Conservation (phyloP, 108 stramenopile species). For the Pelagomonas calceolata region DNA sequence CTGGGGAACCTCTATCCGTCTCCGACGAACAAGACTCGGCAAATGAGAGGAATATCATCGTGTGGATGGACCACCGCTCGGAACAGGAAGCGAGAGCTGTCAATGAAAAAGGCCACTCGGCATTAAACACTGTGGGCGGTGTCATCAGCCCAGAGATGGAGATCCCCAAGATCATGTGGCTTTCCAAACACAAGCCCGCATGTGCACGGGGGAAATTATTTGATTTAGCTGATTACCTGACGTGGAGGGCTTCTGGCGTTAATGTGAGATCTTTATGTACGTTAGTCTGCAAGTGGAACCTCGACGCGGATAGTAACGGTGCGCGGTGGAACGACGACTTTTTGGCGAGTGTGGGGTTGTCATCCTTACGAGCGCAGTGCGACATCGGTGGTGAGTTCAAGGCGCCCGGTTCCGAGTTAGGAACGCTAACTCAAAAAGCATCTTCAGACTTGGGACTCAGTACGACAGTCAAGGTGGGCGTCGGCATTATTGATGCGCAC, state of each 20-base stretch:
- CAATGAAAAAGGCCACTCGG: conserved; percentile 3
- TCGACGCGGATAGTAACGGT: not conserved
- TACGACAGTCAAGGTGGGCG: not conserved
- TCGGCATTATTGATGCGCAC: conserved; percentile 16
- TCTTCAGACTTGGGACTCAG: conserved; percentile 2
- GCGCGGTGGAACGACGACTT: conserved; percentile 8
- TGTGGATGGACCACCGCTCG: conserved; percentile 24
- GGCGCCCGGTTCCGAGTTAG: not conserved
- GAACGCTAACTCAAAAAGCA: not conserved
- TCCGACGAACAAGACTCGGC: not conserved
- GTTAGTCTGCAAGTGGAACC: conserved; percentile 17
- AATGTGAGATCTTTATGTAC: conserved; percentile 11
- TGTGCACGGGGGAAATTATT: not conserved
- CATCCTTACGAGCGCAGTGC: not conserved
- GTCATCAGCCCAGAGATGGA: conserved; percentile 17
- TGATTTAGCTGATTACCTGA: conserved; percentile 16
- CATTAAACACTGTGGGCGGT: conserved; percentile 11
- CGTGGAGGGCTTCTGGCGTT: conserved; percentile 6
- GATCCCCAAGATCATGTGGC: conserved; percentile 15
- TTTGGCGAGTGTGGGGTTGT: conserved; percentile 4
- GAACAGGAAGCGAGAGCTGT: conserved; percentile 8
- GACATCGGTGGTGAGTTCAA: not conserved
- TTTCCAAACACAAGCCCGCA: conserved; percentile 2
- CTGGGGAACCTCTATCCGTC: conserved; percentile 5
- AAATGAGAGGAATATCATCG: conserved; percentile 13